Evolutionary conservation across 257 asterid genomes (phyloP), one percentile per base, ranked within the genome.

Genomic region (Solanum chiquidenum): DNA sequence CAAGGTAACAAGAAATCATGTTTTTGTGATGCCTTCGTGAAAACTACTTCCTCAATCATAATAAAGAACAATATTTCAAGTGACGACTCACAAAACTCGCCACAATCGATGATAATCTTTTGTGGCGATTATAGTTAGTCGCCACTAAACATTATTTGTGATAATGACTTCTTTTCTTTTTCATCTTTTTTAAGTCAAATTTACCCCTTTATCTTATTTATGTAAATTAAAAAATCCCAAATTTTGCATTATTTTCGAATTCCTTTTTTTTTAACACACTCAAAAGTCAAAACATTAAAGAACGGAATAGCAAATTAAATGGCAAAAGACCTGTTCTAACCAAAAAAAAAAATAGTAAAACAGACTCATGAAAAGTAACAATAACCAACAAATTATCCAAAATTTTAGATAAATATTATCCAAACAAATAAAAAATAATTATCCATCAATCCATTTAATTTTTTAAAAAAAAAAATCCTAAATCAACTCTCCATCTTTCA

Each of bases 51-150:
- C 69, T 62, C 1, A 58, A 21, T 58, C 11, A 29, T 10, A 62
- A 62, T 0, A 9, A 62, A 62, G 0, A 62, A 62, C 1, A 62
- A 23, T 6, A 62, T 0, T 62, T 9, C 5, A 60, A 21, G 27
- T 60, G 6, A 6, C 29, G 1, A 23, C 29, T 60, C 13, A 0
- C 9, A 9, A 21, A 64, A 64, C 0, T n/a, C 9, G 0, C 0
- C 2, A 5, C 1, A n/a, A 62, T 1, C 1, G 55, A 18, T 46
- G 23, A 44, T 44, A 12, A 44, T 14, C 52, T 44, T 60, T 62
- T 62, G 29, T 16, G 14, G 12, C 6, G 14, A 8, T 5, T 27
- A 66, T 66, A 25, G 1, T 66, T 66, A 66, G 9, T 25, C 1
- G 2, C 73, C 72, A 64, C 8, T 9, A 64, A 1, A 55, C 64